A percentile compares a stretch with the other conserved stretches of the same genome.
These are phyloP conservation scores for Citrus hindsii DNA, from an alignment of 345 rosid genomes.

Conservation along the genomic window DNA sequence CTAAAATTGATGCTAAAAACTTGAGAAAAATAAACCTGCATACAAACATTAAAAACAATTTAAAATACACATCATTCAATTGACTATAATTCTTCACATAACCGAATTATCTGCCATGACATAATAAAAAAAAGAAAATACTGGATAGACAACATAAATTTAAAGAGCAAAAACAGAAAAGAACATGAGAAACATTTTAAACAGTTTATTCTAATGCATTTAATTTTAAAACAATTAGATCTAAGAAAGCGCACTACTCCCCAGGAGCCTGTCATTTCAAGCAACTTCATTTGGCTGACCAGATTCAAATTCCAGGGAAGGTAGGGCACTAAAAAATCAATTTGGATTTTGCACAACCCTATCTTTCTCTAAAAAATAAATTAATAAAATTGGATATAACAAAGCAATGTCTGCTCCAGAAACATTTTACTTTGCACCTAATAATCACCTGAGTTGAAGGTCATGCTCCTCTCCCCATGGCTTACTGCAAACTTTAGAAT, in stretches of 20 bases:
- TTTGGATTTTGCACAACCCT: no score
- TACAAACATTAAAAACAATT: conserved; percentile 4
- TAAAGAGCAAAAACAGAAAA: conserved; percentile 1
- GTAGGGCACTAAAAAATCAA: no score
- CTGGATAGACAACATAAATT: neutral
- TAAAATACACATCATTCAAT: neutral
- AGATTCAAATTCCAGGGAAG: no score
- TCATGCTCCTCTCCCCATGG: conserved; percentile 97
- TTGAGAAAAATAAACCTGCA: conserved; percentile 93
- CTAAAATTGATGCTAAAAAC: conserved; percentile 88
- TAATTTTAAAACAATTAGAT: neutral
- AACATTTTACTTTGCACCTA: conserved; percentile 23
- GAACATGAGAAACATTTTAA: conserved; percentile 5
- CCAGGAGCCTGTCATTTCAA: no score
- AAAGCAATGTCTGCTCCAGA: conserved; percentile 17
- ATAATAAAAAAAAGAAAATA: neutral
- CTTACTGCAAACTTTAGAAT: conserved; percentile 55
- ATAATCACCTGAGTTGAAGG: conserved; percentile 83
- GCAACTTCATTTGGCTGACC: no score
- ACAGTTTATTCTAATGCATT: neutral
- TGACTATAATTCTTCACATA: neutral
- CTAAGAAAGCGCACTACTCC: conserved; percentile 1
- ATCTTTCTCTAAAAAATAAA: no score
- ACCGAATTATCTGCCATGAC: neutral
- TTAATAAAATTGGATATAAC: no score